Evolutionary conservation across 1,284 basidiomycete genomes (phyloP), one percentile per base, ranked within the genome.

Genomic region (Rhodotorula sp.): DNA sequence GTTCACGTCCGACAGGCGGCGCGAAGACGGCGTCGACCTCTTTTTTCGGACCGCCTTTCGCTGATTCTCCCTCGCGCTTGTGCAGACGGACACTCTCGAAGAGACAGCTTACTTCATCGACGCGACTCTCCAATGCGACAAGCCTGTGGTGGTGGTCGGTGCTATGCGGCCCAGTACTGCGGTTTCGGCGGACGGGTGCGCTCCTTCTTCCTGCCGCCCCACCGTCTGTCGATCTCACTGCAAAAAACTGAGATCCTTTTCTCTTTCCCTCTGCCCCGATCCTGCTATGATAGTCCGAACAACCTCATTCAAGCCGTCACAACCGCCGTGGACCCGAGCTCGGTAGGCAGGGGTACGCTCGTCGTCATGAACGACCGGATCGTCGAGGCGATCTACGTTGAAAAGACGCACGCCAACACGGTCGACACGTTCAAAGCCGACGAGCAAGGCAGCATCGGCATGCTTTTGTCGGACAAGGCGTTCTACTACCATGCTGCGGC

Each of bases 151-250:
- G 18, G 68, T 79, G 1, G 79, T 80, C 29, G 81, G 79, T 5
- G 77, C 80, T 2, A 81, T 81, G 80, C 70, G 80, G n/a, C 80
- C 79, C 5, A 66, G 76, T 2, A 78, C 79, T 1, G 77, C 78
- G 51, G 74, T 78, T 51, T 78, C 77, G 8, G 61, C 61, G 22
- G 61, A 62, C 17, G 61, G 61, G 53, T 66, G 26, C 37, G 65
- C 18, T 8, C 2, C 6, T 12, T 26, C 29, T 46, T 20, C 42
- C 33, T 20, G 7, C 37, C 37, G 37, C 37, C 10, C 14, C 0
- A 49, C 33, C 8, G 5, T 1, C 53, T 29, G 12, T 14, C 22
- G 6, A 45, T 18, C 17, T 45, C 14, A 37, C 20, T 37, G 30
- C 55, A 22, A 33, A 57, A 57, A 6, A 57, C 17, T 18, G 49